Evolutionary conservation across 2,329 filamentous ascomycete species (phyloP), one percentile per base, ranked within the genome.

Genomic region (Lasiodiplodia theobromae): DNA sequence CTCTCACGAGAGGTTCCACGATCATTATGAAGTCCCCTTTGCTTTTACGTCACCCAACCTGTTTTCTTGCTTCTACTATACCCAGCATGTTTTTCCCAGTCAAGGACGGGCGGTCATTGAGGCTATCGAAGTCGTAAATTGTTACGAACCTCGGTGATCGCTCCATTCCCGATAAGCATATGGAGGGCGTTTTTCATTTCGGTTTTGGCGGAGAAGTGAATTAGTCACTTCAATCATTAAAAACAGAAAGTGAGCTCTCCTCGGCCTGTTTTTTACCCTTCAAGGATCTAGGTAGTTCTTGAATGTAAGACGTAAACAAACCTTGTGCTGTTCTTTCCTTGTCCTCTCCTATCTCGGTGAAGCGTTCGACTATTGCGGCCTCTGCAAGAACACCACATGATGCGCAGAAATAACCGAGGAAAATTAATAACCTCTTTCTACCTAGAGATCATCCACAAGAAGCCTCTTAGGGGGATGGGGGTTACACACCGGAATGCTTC

Each of bases 41-140:
- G 49, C 52, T 66, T 66, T 64, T 49, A 25, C 23, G 7, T 31
- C 23, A 47, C 44, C 23, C 31, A 52, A n/a, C 49, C 66, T 60
- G 40, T 54, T 68, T 53, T 34, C 31, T 34, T 37, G 28, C 66
- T 68, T 68, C 66, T 23, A 62, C 56, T 68, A 68, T 68, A 68
- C 66, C 66, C 66, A 63, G 66, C 66, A 68, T 63, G 57, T 54
- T 62, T 67, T 60, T 31, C 47, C 53, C 34, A 40, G 18, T 28
- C 31, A 58, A 47, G 44, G 14, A 38, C n/a, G 65, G 38, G n/a
- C 40, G 21, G 16, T 47, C 38, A 34, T 56, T 56, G 63, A 66
- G 51, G 28, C 23, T 52, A 52, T 34, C 44, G 21, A 52, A 52
- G 60, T 40, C 28, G 37, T 47, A 31, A 38, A 64, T 52, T 64